These are phyloP conservation scores for Hortiboletus flavorubellus DNA, from an alignment of 768 basidiomycete genomes.

Conservation along the genomic window DNA sequence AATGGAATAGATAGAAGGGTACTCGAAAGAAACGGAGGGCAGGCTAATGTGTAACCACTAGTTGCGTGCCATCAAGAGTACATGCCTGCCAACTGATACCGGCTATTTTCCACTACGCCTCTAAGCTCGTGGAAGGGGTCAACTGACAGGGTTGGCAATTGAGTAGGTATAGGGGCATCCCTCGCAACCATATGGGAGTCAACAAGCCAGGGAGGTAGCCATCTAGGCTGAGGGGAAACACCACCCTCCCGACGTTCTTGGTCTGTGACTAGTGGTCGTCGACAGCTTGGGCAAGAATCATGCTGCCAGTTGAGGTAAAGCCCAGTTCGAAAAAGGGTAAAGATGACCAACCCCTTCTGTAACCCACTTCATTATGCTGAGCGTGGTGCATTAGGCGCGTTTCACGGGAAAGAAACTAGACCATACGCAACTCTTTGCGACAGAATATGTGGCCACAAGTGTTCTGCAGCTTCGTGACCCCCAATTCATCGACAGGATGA, in stretches of 20 bases:
- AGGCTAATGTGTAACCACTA: constrained; percentile 10
- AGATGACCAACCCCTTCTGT: constrained; percentile 46
- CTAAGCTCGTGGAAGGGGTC: constrained; percentile 14
- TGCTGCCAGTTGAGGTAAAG: constrained; percentile 38
- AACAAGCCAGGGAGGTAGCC: constrained; percentile 24
- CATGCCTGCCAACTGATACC: constrained; percentile 48
- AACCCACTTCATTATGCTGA: constrained; percentile 65
- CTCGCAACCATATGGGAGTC: constrained; percentile 19
- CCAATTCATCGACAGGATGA: constrained; percentile 62
- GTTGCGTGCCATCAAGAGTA: constrained; percentile 43
- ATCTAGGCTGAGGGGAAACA: constrained; percentile 2
- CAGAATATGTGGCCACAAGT: constrained; percentile 74
- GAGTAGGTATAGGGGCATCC: constrained; percentile 6
- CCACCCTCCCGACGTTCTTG: constrained; percentile 14
- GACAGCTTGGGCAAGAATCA: constrained; percentile 66
- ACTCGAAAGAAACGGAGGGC: constrained; percentile 17
- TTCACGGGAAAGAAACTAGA: constrained; percentile 2
- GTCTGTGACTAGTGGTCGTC: constrained; percentile 40
- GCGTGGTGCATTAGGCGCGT: constrained; percentile 13
- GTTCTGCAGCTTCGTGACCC: constrained; percentile 59
- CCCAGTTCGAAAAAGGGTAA: not conserved
- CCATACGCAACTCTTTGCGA: constrained; percentile 63
- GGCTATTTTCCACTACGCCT: constrained; percentile 13
- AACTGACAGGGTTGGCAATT: constrained; percentile 19
- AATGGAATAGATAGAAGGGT: constrained; percentile 25